Evolutionary conservation across 257 asterid species (phyloP).

Genomic region (Galeopsis tetrahit): DNA sequence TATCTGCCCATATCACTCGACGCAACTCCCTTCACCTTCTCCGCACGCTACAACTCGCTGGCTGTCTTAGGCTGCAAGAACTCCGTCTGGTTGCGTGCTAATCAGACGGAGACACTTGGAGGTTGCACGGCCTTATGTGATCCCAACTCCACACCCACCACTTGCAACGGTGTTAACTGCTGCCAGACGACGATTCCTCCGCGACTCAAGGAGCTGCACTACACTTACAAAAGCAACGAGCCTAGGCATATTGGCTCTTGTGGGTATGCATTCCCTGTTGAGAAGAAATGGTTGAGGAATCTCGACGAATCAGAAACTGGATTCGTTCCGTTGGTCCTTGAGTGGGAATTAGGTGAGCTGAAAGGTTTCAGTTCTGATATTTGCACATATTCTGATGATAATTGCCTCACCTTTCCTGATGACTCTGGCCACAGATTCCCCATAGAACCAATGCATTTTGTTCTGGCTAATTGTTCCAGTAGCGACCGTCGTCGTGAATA

Average conservation of each 20-base stretch:
- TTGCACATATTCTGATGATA: neutral
- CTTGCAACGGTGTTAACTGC: slow-evolving; percentile 43
- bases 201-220: slow-evolving; percentile 18
- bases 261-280: slow-evolving; percentile 39
- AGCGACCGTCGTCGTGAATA: too few species aligned
- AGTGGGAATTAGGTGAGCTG: slow-evolving; percentile 33
- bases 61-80: slow-evolving; percentile 37
- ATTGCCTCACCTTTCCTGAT: slow-evolving; percentile 36
- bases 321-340: slow-evolving; percentile 38
- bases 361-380: neutral
- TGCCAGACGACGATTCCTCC: slow-evolving; percentile 35
- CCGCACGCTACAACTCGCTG: slow-evolving; percentile 26
- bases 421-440: slow-evolving; percentile 12
- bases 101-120: neutral
- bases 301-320: neutral
- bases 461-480: too few species aligned
- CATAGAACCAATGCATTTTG: too few species aligned
- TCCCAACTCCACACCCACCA: neutral
- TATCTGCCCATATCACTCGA: too few species aligned
- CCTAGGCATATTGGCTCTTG: slow-evolving; percentile 8
- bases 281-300: slow-evolving; percentile 24
- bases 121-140: slow-evolving; percentile 42
- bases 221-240: slow-evolving; percentile 10
- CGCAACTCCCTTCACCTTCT: slow-evolving; percentile 35
- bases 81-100: slow-evolving; percentile 22